These are phyloP conservation scores for Silene latifolia DNA, from an alignment of 148 eudicot species.

Conservation along the genomic window DNA sequence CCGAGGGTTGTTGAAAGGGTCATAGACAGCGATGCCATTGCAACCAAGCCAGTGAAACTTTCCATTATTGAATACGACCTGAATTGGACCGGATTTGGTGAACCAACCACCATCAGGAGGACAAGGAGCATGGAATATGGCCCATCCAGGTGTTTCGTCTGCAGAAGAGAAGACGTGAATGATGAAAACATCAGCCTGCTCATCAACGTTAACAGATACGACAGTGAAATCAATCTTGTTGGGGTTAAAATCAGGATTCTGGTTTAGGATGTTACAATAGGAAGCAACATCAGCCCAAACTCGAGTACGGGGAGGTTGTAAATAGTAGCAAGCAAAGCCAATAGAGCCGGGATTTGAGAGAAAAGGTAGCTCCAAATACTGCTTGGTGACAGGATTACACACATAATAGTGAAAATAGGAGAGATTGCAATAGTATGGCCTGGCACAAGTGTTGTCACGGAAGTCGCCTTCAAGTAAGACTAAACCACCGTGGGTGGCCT, in stretches of 20 bases:
- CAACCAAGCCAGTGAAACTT: neutral
- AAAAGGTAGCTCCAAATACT: neutral
- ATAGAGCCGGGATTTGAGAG: neutral
- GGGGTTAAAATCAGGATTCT: neutral
- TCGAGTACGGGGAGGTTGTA: neutral
- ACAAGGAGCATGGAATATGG: neutral
- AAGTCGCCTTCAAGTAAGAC: neutral
- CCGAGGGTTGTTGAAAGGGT: neutral
- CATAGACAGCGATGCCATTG: neutral
- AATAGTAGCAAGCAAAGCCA: neutral
- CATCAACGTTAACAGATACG: neutral
- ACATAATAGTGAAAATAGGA: neutral
- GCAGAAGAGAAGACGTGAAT: neutral
- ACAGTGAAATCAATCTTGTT: too few relatives aligned
- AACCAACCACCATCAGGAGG: neutral
- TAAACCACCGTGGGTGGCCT: neutral
- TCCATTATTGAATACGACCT: neutral
- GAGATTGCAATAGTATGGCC: neutral
- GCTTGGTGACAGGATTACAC: conserved; percentile 7
- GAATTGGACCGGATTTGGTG: too few relatives aligned
- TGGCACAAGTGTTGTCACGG: neutral
- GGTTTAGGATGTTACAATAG: neutral
- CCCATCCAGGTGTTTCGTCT: neutral
- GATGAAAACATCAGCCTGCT: neutral
- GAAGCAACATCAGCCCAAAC: neutral